phyloP scores from a whole-genome alignment of 495 filamentous ascomycete genomes.

The Penicillium lagena region DNA sequence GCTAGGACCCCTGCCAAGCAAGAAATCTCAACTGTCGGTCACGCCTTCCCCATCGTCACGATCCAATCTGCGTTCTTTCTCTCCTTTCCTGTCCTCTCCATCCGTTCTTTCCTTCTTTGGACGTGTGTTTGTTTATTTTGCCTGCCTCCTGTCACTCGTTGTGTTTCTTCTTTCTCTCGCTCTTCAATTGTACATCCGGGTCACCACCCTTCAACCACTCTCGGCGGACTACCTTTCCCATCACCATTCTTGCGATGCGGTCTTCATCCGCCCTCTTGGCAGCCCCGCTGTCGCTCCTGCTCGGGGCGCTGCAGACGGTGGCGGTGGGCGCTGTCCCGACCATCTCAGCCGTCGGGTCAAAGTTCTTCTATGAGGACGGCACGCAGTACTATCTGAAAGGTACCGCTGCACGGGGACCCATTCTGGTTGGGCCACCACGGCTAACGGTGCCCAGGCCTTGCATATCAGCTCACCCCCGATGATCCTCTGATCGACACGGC shows the following conservation, averaged over 20 bases:
- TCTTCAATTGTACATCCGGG: background rate
- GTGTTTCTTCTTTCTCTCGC: background rate
- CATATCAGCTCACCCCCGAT: slow-evolving; percentile 58
- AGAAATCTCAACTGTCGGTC: no score
- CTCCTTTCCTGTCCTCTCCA: no score
- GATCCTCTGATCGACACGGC: slow-evolving; percentile 70
- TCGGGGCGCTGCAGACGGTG: slow-evolving; percentile 21
- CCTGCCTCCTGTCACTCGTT: background rate
- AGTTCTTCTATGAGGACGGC: slow-evolving; percentile 75
- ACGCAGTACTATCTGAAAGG: slow-evolving; percentile 80
- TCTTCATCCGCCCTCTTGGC: slow-evolving; percentile 12
- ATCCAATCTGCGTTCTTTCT: no score
- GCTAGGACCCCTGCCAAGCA: no score
- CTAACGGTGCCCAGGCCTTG: slow-evolving; percentile 48
- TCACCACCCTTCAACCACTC: background rate
- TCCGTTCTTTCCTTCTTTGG: no score
- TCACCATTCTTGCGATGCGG: slow-evolving; percentile 12
- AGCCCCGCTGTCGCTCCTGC: slow-evolving; percentile 24
- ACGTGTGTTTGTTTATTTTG: background rate
- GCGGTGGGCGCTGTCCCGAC: slow-evolving; percentile 36
- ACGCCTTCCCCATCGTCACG: no score
- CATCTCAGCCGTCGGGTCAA: slow-evolving; percentile 68
- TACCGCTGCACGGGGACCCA: slow-evolving; percentile 14
- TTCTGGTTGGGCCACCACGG: background rate
- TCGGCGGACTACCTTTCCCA: background rate